These are phyloP conservation scores for Boletus speciosus DNA, from an alignment of 768 basidiomycete species.

Conservation along the genomic window DNA sequence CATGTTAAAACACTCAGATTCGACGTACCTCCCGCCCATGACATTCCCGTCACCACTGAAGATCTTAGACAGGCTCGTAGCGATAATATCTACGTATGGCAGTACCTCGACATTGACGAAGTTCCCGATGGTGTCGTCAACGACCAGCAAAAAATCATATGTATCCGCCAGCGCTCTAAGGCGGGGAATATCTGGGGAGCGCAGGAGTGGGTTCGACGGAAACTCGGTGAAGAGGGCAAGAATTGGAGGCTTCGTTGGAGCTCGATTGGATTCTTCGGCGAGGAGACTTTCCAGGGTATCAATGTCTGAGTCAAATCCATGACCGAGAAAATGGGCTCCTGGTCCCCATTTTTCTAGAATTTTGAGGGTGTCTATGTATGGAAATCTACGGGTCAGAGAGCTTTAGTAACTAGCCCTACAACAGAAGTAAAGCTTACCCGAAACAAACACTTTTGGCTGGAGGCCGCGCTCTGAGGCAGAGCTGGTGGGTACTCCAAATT, in stretches of 20 bases:
- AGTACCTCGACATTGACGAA: slow-evolving; percentile 91
- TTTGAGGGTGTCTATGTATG: slow-evolving; percentile 94
- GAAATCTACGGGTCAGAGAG: slow-evolving; percentile 55
- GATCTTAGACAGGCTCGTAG: slow-evolving; percentile 88
- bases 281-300: slow-evolving; percentile 67
- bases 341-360: slow-evolving; percentile 95
- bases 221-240: slow-evolving; percentile 89
- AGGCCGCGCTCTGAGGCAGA: slow-evolving; percentile 50
- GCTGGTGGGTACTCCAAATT: slow-evolving; percentile 87
- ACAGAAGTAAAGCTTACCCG: slow-evolving; percentile 54
- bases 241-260: slow-evolving; percentile 52
- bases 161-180: slow-evolving; percentile 80
- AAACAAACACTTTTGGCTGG: slow-evolving; percentile 87
- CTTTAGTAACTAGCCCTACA: background rate
- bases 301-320: slow-evolving; percentile 73
- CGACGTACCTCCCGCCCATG: slow-evolving; percentile 90
- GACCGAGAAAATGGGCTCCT: slow-evolving; percentile 85
- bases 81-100: slow-evolving; percentile 83
- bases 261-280: slow-evolving; percentile 36
- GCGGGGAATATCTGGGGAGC: slow-evolving; percentile 73
- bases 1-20: background rate
- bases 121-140: slow-evolving; percentile 95
- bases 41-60: slow-evolving; percentile 95
- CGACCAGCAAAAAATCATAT: slow-evolving; percentile 80
- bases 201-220: slow-evolving; percentile 91